A percentile compares a stretch with the other conserved stretches of the same genome.
These are phyloP conservation scores for Echria macrotheca DNA, from an alignment of 495 filamentous ascomycete genomes.

Conservation along the genomic window DNA sequence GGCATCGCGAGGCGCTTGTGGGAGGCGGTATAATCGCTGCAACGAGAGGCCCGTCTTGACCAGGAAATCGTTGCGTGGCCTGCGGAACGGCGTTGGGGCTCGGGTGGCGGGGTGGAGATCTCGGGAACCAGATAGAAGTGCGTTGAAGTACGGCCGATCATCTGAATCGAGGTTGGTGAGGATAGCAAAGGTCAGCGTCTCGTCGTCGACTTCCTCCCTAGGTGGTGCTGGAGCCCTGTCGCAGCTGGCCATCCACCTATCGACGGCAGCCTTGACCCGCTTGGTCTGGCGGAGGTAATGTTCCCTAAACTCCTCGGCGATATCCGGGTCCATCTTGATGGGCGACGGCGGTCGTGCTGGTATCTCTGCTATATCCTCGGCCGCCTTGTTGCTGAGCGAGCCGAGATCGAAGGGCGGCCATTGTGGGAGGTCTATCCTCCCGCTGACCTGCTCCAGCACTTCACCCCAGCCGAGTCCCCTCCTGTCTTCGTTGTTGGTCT, in stretches of 20 bases:
- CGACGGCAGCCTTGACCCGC: conserved; percentile 77
- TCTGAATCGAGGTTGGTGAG: conserved; percentile 74
- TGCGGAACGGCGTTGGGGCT: conserved; percentile 52
- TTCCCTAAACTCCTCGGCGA: conserved; percentile 82
- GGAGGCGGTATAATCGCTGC: conserved; percentile 77
- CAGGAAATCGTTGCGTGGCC: conserved; percentile 60
- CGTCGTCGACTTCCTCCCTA: conserved; percentile 83
- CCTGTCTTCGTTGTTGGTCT: conserved; percentile 49
- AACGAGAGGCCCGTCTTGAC: conserved; percentile 67
- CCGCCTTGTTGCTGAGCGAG: conserved; percentile 52
- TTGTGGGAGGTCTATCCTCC: conserved; percentile 71
- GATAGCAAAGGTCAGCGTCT: conserved; percentile 88
- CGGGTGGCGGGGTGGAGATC: conserved; percentile 49
- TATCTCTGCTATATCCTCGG: conserved; percentile 38
- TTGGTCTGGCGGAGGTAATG: conserved; percentile 84
- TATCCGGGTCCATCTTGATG: conserved; percentile 83
- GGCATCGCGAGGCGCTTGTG: conserved; percentile 66
- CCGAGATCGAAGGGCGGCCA: conserved; percentile 84
- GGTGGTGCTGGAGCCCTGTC: conserved; percentile 64
- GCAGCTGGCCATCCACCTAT: conserved; percentile 78
- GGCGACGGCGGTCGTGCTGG: conserved; percentile 52
- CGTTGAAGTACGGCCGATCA: conserved; percentile 72
- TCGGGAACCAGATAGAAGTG: conserved; percentile 65
- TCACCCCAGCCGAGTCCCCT: conserved; percentile 93
- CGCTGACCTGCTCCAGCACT: conserved; percentile 86